Evolutionary conservation across 306 rosid genomes (phyloP), one percentile per base, ranked within the genome.

Genomic region (Albizia julibrissin): DNA sequence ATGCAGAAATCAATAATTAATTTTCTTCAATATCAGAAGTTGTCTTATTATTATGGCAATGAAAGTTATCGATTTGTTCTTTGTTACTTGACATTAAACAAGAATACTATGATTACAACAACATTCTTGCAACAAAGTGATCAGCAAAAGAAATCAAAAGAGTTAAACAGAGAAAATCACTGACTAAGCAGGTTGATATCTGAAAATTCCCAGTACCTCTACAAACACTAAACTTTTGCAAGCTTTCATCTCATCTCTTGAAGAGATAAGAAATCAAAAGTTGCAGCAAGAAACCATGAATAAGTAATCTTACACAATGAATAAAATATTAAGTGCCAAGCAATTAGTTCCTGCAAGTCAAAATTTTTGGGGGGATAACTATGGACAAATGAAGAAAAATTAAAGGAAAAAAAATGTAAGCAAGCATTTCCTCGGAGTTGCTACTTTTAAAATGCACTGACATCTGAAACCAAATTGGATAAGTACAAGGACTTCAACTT

Each of bases 1-100:
- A 79, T 39, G 29, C 70, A 29, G 22, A 13, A 1, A 67, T 24
- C 26, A 31, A 11, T 13, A 10, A 19, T 49, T 40, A 69, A 47
- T 52, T 42, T 77, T 79, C 81, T 79, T 72, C 40, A 68, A 56
- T 29, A 82, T 39, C 62, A 59, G 74, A 81, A 79, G 49, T 37
- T 69, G 21, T 61, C 72, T 42, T 12, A 3, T 34, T 26, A 19
- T 59, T 74, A 39, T 13, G 76, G 18, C 40, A 85, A 71, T 69
- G 49, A 59, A 34, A 69, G 6, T 46, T 18, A 64, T 52, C 12
- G 11, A 49, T 68, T 42, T 69, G 33, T n/a, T 54, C 50, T 31
- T 70, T 80, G 34, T 52, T 10, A 70, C 34, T 42, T 71, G 79
- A 46, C 74, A 44, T 12, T 19, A 69, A 70, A 24, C 14, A 70